Conservation (phyloP, 2,329 filamentous ascomycete species). For the Clonostachys chloroleuca region DNA sequence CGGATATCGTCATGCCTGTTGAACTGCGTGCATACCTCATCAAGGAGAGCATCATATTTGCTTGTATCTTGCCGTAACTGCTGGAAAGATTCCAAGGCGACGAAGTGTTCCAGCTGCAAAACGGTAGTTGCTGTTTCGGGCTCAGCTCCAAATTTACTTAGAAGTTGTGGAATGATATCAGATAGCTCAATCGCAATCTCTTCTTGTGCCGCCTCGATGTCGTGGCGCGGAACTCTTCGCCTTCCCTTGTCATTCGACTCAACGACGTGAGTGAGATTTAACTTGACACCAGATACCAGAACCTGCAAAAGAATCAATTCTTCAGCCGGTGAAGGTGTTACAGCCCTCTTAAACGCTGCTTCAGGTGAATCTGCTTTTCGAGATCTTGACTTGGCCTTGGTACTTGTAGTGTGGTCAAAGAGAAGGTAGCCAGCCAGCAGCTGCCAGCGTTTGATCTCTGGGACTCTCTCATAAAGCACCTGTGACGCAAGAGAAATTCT, state of each 20-base stretch:
- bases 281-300: conserved; percentile 75
- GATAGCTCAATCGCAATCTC: conserved; percentile 75
- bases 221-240: conserved; percentile 53
- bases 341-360: conserved; percentile 62
- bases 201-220: conserved; percentile 70
- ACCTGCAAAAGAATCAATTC: conserved; percentile 85
- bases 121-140: conserved; percentile 83
- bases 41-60: conserved; percentile 74
- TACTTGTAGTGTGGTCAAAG: conserved; percentile 77
- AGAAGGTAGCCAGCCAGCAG: conserved; percentile 84
- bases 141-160: conserved; percentile 91
- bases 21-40: conserved; percentile 93
- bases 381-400: conserved; percentile 45
- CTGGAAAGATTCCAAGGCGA: conserved; percentile 84
- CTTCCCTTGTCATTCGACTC: conserved; percentile 61
- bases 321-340: conserved; percentile 70
- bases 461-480: conserved; percentile 76
- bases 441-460: conserved; percentile 83
- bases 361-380: conserved; percentile 50
- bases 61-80: conserved; percentile 83
- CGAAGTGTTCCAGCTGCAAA: conserved; percentile 76
- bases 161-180: conserved; percentile 72
- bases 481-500: conserved; percentile 83
- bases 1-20: conserved; percentile 83
- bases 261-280: conserved; percentile 60